Evolutionary conservation across 2,329 filamentous ascomycete species (phyloP), one percentile per base, ranked within the genome.

Genomic region (Beauveria caledonica): DNA sequence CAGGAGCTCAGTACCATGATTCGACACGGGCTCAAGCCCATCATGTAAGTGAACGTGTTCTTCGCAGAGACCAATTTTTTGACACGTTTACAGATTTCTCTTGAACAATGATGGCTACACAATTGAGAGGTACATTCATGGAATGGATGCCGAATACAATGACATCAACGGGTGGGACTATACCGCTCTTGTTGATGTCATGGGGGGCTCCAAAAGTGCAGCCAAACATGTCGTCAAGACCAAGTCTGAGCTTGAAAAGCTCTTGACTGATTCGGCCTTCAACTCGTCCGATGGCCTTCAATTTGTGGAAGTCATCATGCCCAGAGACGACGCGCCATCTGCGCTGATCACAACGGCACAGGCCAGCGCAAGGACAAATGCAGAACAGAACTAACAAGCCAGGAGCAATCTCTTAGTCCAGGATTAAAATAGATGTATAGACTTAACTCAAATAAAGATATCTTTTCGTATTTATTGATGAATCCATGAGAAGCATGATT

Each of bases 91-190:
- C 15, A 58, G 57, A 63, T 93, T 96, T 71, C 80, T 94, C 63
- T 87, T 96, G 66, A 91, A 89, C 79, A 95, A 95, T 71, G 85
- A 92, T 45, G 92, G 92, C 11, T 96, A 89, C 75, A 94, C 91
- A 10, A 94, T 95, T 71, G 92, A 96, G 75, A 85, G 92, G 33
- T 89, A 85, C 71, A 95, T 96, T 68, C 91, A 96, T 73, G 90
- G 90, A 58, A 88, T 88, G 85, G 78, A 92, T 9, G 89, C 84
- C 36, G 71, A 70, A 27, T 96, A 96, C 77, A 96, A 96, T 69
- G 89, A 96, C 69, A 86, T 96, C 60, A 80, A 83, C 62, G 72
- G 77, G 11, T 96, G 92, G 92, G 79, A 87, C 55, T 89, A 87
- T 77, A 85, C 84, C 70, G 83, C 85, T 21, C 73, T 92, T 0